phyloP scores from a whole-genome alignment of 2,329 filamentous ascomycete genomes.

The Thermothelomyces thermophilus region DNA sequence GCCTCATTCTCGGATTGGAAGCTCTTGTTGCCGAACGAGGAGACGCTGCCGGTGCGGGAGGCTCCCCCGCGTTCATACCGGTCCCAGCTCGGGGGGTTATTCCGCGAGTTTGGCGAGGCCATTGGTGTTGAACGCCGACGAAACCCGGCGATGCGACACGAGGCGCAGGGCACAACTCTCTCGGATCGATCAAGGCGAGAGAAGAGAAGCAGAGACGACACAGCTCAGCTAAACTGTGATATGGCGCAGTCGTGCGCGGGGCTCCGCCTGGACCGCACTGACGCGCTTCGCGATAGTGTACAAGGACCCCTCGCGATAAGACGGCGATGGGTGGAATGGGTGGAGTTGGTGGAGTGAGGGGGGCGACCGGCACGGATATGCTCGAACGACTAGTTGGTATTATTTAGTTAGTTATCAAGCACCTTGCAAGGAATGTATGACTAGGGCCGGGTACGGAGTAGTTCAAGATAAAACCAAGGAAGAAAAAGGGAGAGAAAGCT shows the following conservation, averaged over 20 bases:
- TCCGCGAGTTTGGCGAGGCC: slow-evolving; percentile 30
- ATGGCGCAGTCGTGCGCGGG: neutral
- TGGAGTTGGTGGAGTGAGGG: slow-evolving; percentile 11
- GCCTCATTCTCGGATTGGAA: slow-evolving; percentile 41
- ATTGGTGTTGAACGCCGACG: slow-evolving; percentile 12
- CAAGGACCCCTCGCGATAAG: slow-evolving; percentile 4
- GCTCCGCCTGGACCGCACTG: slow-evolving; percentile 3
- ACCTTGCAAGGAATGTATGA: too few species aligned
- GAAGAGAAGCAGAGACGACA: neutral
- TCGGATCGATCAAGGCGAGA: too few species aligned
- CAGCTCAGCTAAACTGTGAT: neutral
- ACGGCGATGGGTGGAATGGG: slow-evolving; percentile 6
- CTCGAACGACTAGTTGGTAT: neutral
- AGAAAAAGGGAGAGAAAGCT: neutral
- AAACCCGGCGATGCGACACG: too few species aligned
- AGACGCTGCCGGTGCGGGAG: slow-evolving; percentile 37
- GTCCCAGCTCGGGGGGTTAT: slow-evolving; percentile 39
- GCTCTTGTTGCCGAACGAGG: slow-evolving; percentile 36
- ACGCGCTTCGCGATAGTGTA: slow-evolving; percentile 3
- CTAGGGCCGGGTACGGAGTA: too few species aligned
- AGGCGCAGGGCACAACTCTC: too few species aligned
- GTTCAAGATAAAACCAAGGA: too few species aligned
- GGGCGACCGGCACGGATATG: neutral
- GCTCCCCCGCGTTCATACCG: slow-evolving; percentile 40
- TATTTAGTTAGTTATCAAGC: too few species aligned